phyloP scores from a whole-genome alignment of 2,329 filamentous ascomycete species.

The Cytospora schulzeri region DNA sequence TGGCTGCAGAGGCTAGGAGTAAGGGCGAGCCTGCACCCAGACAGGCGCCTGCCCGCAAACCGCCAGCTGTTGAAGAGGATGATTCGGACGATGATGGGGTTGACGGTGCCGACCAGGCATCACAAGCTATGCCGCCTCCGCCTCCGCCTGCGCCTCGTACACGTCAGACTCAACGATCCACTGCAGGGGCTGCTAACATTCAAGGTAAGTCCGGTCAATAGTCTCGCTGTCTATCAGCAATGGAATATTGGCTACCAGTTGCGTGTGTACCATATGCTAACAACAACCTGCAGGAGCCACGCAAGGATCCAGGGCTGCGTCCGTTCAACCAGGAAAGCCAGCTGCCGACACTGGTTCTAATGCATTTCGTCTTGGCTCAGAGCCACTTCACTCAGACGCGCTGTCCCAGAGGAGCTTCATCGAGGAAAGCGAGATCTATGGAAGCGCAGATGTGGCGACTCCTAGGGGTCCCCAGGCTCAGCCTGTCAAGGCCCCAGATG shows the following conservation, averaged over 20 bases:
- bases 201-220: background rate
- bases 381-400: conserved; percentile 17
- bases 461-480: conserved; percentile 9
- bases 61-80: background rate
- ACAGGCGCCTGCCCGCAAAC: background rate
- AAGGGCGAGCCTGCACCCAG: background rate
- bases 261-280: background rate
- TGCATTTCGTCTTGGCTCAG: conserved; percentile 2
- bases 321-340: background rate
- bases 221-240: background rate
- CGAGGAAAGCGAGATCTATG: conserved; percentile 34
- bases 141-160: background rate
- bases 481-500: background rate
- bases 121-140: background rate
- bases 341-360: background rate
- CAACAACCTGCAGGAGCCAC: background rate
- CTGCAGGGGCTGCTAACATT: background rate
- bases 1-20: background rate
- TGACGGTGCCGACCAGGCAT: background rate
- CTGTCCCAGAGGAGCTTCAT: conserved; percentile 31
- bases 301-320: background rate
- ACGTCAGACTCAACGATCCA: background rate
- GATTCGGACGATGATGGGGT: background rate
- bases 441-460: conserved; percentile 30
- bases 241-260: too few relatives aligned